A percentile compares a stretch with the other conserved stretches of the same genome.
These are phyloP conservation scores for Camellia sinensis DNA, from an alignment of 148 eudicot genomes.

Conservation along the genomic window DNA sequence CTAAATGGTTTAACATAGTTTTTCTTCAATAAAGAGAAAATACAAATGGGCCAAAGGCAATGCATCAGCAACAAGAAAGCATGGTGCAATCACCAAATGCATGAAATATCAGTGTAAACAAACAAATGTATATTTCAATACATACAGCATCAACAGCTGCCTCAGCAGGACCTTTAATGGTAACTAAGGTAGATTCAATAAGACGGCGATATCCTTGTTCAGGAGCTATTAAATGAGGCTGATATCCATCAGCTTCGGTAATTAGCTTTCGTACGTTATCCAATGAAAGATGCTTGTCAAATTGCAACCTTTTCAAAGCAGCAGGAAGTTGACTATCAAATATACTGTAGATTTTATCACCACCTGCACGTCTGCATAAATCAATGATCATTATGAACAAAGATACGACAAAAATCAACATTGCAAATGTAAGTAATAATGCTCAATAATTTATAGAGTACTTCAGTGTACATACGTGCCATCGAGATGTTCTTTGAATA, in stretches of 20 bases:
- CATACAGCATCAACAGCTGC: constrained; percentile 94
- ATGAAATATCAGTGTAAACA: background rate
- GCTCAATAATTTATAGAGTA: background rate
- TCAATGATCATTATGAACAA: constrained; percentile 9
- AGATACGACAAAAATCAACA: background rate
- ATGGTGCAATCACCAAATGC: background rate
- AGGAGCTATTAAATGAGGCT: constrained; percentile 97
- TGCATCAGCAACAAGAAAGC: background rate
- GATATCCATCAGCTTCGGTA: constrained; percentile 99
- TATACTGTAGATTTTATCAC: constrained; percentile 83
- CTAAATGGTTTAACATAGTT: background rate
- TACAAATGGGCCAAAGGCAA: background rate
- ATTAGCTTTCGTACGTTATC: constrained; percentile 88
- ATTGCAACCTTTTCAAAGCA: constrained; percentile 92
- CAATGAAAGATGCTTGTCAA: constrained; percentile 96
- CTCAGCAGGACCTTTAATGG: constrained; percentile 95
- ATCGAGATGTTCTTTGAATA: constrained; percentile 97
- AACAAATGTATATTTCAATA: background rate
- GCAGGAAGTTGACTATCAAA: constrained; percentile 99
- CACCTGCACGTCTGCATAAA: constrained; percentile 86
- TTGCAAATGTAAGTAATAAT: background rate
- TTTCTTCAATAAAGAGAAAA: background rate
- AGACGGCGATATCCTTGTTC: constrained; percentile 98
- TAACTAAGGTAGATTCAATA: constrained; percentile 77
- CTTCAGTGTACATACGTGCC: constrained; percentile 60